A percentile compares a stretch with the other conserved stretches of the same genome.
phyloP scores from a whole-genome alignment of 805 yeast genomes.

The Scheffersomyces ergatensis region DNA sequence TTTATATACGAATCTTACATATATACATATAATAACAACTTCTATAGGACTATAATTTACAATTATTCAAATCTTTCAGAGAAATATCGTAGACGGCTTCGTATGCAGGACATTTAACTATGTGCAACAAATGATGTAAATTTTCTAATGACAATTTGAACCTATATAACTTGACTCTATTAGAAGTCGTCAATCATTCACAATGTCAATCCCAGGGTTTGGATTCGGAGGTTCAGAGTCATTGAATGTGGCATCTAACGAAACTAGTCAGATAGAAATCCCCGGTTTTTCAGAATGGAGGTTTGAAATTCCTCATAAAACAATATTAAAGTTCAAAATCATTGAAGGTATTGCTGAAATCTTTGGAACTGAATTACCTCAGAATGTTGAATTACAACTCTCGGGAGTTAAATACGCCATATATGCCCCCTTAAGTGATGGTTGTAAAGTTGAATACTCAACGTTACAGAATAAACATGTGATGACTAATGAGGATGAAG shows the following conservation, averaged over 20 bases:
- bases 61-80: no score
- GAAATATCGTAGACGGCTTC: not conserved
- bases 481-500: conserved; percentile 28
- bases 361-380: conserved; percentile 89
- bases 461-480: conserved; percentile 15
- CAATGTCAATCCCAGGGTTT: conserved; percentile 18
- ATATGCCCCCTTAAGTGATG: conserved; percentile 51
- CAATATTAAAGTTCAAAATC: conserved; percentile 50
- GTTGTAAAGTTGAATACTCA: conserved; percentile 57
- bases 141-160: not conserved
- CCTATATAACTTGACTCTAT: not conserved
- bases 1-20: not conserved
- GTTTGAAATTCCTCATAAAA: conserved; percentile 59
- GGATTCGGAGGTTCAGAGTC: conserved; percentile 5
- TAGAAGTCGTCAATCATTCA: no score
- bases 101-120: not conserved
- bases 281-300: conserved; percentile 67
- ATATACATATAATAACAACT: not conserved
- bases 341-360: conserved; percentile 78
- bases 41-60: no score
- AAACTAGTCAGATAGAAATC: conserved; percentile 18
- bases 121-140: not conserved
- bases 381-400: conserved; percentile 48
- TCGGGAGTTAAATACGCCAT: conserved; percentile 38
- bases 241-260: not conserved